A percentile compares a stretch with the other conserved stretches of the same genome.
Evolutionary conservation across 495 filamentous ascomycete species (phyloP).

Genomic region (Aspergillus carlsbadensis): DNA sequence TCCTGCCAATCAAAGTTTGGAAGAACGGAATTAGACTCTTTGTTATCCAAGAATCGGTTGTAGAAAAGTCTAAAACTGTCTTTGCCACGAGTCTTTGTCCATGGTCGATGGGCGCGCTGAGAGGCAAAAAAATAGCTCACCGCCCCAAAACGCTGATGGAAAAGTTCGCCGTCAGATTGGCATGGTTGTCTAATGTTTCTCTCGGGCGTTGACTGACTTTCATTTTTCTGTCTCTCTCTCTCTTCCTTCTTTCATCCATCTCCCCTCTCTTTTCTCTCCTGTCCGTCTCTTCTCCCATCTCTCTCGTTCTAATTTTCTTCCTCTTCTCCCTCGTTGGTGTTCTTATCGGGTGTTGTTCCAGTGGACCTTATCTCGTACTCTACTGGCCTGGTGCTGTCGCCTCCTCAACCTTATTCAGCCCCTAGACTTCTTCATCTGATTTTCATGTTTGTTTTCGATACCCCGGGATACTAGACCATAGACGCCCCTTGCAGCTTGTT

Average conservation of each 20-base stretch:
- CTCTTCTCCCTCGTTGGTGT: neutral
- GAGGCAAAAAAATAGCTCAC: conserved; percentile 1
- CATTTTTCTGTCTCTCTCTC: neutral
- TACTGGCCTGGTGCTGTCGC: neutral
- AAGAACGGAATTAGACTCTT: too few species aligned
- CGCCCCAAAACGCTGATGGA: neutral
- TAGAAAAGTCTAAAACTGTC: too few species aligned
- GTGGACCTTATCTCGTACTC: neutral
- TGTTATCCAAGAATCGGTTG: too few species aligned
- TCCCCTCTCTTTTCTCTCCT: neutral
- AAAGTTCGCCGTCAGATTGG: neutral
- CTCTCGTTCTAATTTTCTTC: neutral
- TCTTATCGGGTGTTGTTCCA: neutral
- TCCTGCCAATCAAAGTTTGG: too few species aligned
- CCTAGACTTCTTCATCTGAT: neutral
- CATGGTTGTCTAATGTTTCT: neutral
- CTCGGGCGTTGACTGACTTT: neutral
- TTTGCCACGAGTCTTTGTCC: too few species aligned
- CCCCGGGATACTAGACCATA: conserved; percentile 9
- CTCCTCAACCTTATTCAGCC: neutral
- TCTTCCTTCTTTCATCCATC: neutral
- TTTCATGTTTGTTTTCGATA: conserved; percentile 7
- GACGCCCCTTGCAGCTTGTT: conserved; percentile 17
- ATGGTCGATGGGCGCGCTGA: neutral
- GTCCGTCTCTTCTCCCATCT: neutral